Percentiles rank a stretch among this genome's conserved stretches.
Conservation (phyloP, 257 asterid genomes). For the Jaltomata sinuosa region DNA sequence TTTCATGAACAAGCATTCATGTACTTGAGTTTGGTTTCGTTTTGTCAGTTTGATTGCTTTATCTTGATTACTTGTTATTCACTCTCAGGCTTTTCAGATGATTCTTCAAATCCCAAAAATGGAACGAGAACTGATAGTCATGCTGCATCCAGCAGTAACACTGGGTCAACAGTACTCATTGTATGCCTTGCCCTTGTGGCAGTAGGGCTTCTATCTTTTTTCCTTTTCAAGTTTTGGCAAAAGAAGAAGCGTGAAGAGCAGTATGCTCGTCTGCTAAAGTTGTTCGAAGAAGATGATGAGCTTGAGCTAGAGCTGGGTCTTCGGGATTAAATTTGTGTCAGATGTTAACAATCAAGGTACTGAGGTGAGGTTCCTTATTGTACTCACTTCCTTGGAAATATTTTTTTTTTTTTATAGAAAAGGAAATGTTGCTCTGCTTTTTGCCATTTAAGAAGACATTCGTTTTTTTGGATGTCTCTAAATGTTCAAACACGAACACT, state of each 20-base stretch:
- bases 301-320: slow-evolving; percentile 94
- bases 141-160: slow-evolving; percentile 27
- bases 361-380: slow-evolving; percentile 29
- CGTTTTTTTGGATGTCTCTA: not conserved
- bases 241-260: slow-evolving; percentile 87
- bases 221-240: slow-evolving; percentile 71
- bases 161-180: slow-evolving; percentile 34
- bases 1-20: not conserved
- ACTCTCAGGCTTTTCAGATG: slow-evolving; percentile 48
- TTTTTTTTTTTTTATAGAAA: not conserved
- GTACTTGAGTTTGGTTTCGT: not conserved
- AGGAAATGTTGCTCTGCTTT: not conserved
- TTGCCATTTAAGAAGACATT: not conserved
- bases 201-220: slow-evolving; percentile 38
- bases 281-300: slow-evolving; percentile 92
- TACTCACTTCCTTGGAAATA: slow-evolving; percentile 2
- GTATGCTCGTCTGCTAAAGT: slow-evolving; percentile 74
- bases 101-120: slow-evolving; percentile 31
- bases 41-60: slow-evolving; percentile 6
- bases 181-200: slow-evolving; percentile 32
- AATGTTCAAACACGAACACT: not conserved
- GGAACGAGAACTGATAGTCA: slow-evolving; percentile 26
- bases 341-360: slow-evolving; percentile 5
- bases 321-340: slow-evolving; percentile 42
- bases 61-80: not conserved